These are phyloP conservation scores for Populus simonii DNA, from an alignment of 345 rosid species.

Conservation along the genomic window DNA sequence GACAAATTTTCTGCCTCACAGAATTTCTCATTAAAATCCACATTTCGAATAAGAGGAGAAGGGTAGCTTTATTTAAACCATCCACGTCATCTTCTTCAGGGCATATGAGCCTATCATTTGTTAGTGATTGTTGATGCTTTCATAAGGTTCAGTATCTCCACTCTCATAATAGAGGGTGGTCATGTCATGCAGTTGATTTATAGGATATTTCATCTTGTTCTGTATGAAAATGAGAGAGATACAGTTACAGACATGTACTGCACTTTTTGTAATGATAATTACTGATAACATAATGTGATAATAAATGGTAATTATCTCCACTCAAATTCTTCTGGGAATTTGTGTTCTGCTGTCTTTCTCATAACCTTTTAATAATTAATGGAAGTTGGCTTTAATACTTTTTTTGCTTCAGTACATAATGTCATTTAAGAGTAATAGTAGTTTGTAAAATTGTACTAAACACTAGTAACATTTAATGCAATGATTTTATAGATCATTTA, in stretches of 20 bases:
- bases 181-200: slow-evolving; percentile 1
- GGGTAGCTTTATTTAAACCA: slow-evolving; percentile 41
- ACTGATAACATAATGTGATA: not conserved
- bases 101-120: slow-evolving; percentile 14
- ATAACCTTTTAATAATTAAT: not conserved
- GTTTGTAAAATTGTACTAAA: too few species aligned
- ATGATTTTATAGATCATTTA: too few species aligned
- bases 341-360: too few species aligned
- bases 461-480: too few species aligned
- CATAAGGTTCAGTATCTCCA: not conserved
- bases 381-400: not conserved
- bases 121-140: not conserved
- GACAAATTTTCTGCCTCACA: slow-evolving; percentile 39
- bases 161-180: not conserved
- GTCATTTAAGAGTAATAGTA: too few species aligned
- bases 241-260: not conserved
- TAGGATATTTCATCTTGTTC: slow-evolving; percentile 8
- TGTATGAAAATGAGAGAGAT: not conserved
- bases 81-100: slow-evolving; percentile 28
- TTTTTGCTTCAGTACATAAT: not conserved
- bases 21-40: slow-evolving; percentile 38
- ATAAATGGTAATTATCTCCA: not conserved
- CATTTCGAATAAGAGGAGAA: slow-evolving; percentile 41
- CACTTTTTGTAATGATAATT: not conserved
- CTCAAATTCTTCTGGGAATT: not conserved